These are phyloP conservation scores for Dunaliella sp. DNA, from an alignment of 139 green algal genomes.

Conservation along the genomic window DNA sequence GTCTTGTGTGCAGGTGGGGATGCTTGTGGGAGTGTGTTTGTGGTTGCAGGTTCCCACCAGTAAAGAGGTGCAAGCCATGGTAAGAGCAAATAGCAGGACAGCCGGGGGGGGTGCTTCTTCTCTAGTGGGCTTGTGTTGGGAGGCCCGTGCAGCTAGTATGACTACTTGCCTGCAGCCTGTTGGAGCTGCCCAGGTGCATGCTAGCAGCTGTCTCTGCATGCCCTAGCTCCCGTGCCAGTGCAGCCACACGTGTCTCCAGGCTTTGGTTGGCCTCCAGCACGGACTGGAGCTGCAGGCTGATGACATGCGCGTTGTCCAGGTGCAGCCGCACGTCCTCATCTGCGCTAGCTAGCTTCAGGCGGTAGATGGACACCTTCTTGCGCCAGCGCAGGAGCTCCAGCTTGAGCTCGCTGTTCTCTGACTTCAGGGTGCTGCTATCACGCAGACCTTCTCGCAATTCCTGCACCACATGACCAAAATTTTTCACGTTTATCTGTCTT, in stretches of 20 bases:
- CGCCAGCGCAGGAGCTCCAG: constrained; percentile 37
- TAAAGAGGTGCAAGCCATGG: too few species aligned
- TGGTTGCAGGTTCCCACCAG: too few species aligned
- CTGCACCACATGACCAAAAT: too few species aligned
- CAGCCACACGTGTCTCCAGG: constrained; percentile 12
- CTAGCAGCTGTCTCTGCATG: neutral
- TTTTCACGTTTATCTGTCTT: too few species aligned
- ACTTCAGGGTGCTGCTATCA: neutral
- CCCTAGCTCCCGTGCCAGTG: constrained; percentile 6
- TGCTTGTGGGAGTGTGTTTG: too few species aligned
- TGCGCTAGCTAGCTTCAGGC: constrained; percentile 35
- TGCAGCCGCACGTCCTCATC: constrained; percentile 33
- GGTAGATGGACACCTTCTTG: constrained; percentile 31
- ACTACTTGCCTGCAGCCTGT: neutral
- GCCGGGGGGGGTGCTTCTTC: too few species aligned
- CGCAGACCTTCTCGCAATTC: neutral
- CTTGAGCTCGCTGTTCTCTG: constrained; percentile 28
- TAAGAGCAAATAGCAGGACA: too few species aligned
- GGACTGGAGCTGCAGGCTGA: neutral
- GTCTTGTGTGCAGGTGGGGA: too few species aligned
- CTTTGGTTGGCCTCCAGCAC: neutral
- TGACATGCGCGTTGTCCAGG: neutral
- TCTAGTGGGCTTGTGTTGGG: too few species aligned
- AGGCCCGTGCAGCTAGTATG: too few species aligned
- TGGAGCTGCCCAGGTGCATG: neutral